Base-by-base conservation (phyloP, 495 filamentous ascomycete species). In the Trichoderma gamsii region DNA sequence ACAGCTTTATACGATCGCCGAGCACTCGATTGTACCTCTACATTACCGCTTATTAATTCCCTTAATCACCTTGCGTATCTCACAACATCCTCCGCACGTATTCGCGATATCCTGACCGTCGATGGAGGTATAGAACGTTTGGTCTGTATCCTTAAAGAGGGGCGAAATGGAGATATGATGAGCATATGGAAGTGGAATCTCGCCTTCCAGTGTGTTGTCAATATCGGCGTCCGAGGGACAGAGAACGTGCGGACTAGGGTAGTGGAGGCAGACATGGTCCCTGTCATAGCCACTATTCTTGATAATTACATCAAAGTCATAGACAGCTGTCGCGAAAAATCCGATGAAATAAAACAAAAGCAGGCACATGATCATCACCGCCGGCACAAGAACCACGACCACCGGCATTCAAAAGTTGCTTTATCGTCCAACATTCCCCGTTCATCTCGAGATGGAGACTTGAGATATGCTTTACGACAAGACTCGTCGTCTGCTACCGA, bases 161-260 rank as follows among this genome's bases (percentile, higher is more conserved):
- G 95, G 70, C 85, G 93, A 76, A 96, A 91, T 75, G 92, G 92
- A 81, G 93, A 98, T 77, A 87, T 97, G 88, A 97, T 97, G 93
- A 93, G 97, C 75, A 96, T 96, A 90, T 99, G 95, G 96, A 98
- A 98, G 81, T 99, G 95, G 95, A 99, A 97, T 74, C 84, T 99
- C 66, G 95, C 95, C 56, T 97, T 99, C 74, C 95, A 98, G 75
- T 98, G 96, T 76, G 93, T 97, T 41, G 93, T 98, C 75, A 99
- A 99, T 76, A 97, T 99, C 74, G 95, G 95, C 29, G 95, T 99
- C 71, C 87, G 95, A 67, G 95, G 95, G 67, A 97, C 95, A 6
- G 95, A 99, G 79, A 86, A 82, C 69, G 95, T 99, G 66, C 85
- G 95, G 65, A 97, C 96, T 61, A 84, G 95, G 70, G 94, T 99